A percentile compares a stretch with the other conserved stretches of the same genome.
Conservation (phyloP, 306 rosid genomes). For the Delonix regia region DNA sequence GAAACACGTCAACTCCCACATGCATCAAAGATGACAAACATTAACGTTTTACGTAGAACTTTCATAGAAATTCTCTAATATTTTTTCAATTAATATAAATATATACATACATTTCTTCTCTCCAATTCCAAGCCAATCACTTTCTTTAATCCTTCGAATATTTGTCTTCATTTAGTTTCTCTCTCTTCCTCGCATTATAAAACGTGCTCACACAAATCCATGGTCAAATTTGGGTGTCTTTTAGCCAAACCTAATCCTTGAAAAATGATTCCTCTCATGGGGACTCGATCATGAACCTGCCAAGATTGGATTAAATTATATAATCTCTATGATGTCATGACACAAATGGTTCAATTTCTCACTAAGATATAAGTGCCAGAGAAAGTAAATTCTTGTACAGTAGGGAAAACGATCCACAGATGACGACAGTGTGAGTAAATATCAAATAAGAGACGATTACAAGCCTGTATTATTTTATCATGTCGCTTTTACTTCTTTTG, state of each 20-base stretch:
- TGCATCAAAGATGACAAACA: constrained; percentile 30
- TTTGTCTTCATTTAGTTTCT: constrained; percentile 51
- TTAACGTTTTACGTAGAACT: constrained; percentile 19
- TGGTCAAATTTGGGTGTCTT: constrained; percentile 56
- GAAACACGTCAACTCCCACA: constrained; percentile 36
- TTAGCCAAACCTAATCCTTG: constrained; percentile 53
- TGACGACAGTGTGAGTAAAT: constrained; percentile 48
- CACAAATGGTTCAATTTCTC: constrained; percentile 31
- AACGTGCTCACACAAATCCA: constrained; percentile 45
- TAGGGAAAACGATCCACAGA: constrained; percentile 37
- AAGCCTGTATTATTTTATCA: constrained; percentile 33
- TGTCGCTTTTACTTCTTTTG: not conserved
- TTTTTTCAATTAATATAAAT: constrained; percentile 28
- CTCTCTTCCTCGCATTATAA: constrained; percentile 20
- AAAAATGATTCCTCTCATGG: constrained; percentile 52
- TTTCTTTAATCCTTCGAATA: constrained; percentile 49
- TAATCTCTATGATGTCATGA: constrained; percentile 33
- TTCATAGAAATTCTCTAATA: constrained; percentile 33
- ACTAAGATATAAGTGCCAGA: constrained; percentile 35
- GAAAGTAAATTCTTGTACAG: constrained; percentile 51
- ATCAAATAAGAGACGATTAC: constrained; percentile 37
- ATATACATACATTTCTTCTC: constrained; percentile 27
- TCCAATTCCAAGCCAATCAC: constrained; percentile 25
- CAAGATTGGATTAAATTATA: constrained; percentile 6
- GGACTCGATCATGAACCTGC: constrained; percentile 45